Base-by-base conservation (phyloP, 306 rosid species). In the Geum urbanum region DNA sequence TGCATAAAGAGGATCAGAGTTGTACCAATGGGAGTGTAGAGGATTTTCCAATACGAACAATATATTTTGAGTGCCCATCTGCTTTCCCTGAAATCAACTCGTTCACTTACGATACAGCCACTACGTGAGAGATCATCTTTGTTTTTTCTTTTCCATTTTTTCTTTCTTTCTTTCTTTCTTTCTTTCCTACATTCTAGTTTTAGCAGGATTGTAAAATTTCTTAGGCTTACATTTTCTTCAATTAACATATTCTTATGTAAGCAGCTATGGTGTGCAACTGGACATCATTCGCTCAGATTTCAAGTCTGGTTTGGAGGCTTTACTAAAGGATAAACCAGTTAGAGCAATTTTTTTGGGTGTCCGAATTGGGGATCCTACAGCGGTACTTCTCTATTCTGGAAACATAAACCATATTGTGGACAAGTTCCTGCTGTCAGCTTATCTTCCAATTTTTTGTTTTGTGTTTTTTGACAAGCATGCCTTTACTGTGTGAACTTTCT, bases 301-400 rank as follows among this genome's bases (percentile, higher is more conserved):
- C 79, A 94, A 90, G 83, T 88, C 97, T 77, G 97, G 97, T 73
- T 81, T 94, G 90, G 97, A 94, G 86, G 80, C 82, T 77, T 83
- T 94, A 81, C 79, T 94, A 18, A 90, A 88, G 67, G 70, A 78
- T 32, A 88, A 82, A 55, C 98, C 97, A 44, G 78, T 94, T 62
- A 83, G 91, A 80, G 98, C 96, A 68, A 90, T 90, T 83, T 90
- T 94, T 75, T 96, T 94, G 58, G 98, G 98, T 66, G 98, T 90
- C 62, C 95, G 97, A 66, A 90, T 90, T 52, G 98, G 97, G 64
- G 97, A 94, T 80, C 98, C 98, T 78, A 90, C 98, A n/a, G 96
- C 96, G 89, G 97, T 94, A 94, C 70, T 51, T 67, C 57, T 65
- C 72, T 47, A 60, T 67, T 67, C 79, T 27, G 5, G 57, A 18